Evolutionary conservation across 495 filamentous ascomycete species (phyloP), one percentile per base, ranked within the genome.

Genomic region (Amniculicola lignicola): DNA sequence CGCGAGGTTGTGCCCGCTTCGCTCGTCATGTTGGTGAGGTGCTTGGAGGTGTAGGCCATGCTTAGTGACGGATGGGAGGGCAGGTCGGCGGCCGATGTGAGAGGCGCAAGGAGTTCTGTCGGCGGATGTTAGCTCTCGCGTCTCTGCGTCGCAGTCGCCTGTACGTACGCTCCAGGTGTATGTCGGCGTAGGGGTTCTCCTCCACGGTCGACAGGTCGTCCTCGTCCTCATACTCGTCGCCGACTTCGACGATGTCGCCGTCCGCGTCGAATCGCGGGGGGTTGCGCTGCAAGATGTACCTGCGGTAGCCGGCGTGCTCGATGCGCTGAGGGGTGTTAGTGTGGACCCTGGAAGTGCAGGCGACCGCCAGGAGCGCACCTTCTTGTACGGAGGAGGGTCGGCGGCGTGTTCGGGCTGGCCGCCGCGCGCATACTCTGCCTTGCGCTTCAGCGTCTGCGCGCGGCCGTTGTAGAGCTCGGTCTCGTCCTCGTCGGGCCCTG

Each of bases 401-500:
- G 78, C 80, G 1, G 86, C 75, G 40, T 81, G 79, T 25, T 87
- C 82, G 55, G 93, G 70, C 39, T 83, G 82, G 35, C 89, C 89
- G 65, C 88, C 81, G 50, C 84, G 85, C 37, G 94, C 82, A 70
- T 87, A 88, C 67, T 82, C 79, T 36, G 90, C 84, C 65, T 87
- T 87, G 63, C 80, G 86, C 71, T 88, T 88, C 53, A 97, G 79
- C 68, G 95, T 99, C 69, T 95, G 88, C 40, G 88, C 90, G 64
- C 92, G 88, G 70, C 96, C 6, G 87, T 90, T 46, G 82, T 82
- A 66, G 83, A 80, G 36, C 82, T 88, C 37, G 84, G 80, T 50
- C 59, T 89, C 87, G 69, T 96, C 93, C 18, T 89, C 89, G 64
- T 92, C 90, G 38, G 88, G 88, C 42, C 87, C 90, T 95, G 66